Base-by-base conservation (phyloP, 2,329 filamentous ascomycete genomes). In the Juglanconis juglandina region DNA sequence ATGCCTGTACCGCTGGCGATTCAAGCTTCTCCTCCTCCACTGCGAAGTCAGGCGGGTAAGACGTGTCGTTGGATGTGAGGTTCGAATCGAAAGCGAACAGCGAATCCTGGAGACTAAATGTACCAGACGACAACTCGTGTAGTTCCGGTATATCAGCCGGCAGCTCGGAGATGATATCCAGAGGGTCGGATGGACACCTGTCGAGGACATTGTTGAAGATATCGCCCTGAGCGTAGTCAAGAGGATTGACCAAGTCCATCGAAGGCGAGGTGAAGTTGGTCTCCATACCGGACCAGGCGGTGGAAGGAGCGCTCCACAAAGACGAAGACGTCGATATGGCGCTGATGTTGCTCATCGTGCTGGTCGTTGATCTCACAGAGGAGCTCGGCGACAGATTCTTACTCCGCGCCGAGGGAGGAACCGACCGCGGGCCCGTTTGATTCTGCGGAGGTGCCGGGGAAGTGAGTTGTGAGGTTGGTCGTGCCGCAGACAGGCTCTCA, bases 281-380 rank as follows among this genome's bases (percentile, higher is more conserved):
- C 56, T 80, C 75, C 39, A 76, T 68, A 3, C 71, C 75, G 9
- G 75, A 74, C 14, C 67, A 70, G 64, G 74, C 72, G 10, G 76
- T 75, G 73, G 79, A 81, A 11, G 68, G 66, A 5, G 68, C 69
- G 53, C 75, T 77, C 71, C 73, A 81, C 35, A 74, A 73, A 8
- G 81, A 82, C 42, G 78, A 69, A 9, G 81, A 79, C 6, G 81
- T 83, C 55, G 83, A 74, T 35, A 76, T 63, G 59, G 72, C 75
- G 58, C 71, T 75, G 50, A 62, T 60, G 2, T 63, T 70, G 63
- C 66, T 70, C 32, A 61, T 63, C 8, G 72, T 73, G 66, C 76
- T 79, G 10, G 75, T 71, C 5, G 73, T 81, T 6, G 79, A 81
- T 53, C 79, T 72, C 37, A 81, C 76, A 8, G 79, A 81, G 5